Evolutionary conservation across 1,284 basidiomycete species (phyloP).

Genomic region (Pascua sp.): DNA sequence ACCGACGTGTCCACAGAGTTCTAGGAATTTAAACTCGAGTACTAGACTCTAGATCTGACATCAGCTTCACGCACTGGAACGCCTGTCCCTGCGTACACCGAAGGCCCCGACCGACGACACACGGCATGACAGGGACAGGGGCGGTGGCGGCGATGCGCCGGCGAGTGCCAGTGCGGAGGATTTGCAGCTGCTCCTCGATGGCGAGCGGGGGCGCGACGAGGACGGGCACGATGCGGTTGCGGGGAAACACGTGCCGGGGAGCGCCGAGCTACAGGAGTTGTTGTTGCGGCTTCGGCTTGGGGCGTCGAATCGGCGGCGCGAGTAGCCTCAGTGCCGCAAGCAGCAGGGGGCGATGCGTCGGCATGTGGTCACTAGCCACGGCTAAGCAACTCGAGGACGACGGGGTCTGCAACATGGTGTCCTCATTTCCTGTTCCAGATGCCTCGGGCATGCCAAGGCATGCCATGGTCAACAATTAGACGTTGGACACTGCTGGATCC

Average conservation of each 20-base stretch:
- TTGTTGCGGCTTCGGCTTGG: constrained; percentile 23
- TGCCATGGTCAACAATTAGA: too few species aligned
- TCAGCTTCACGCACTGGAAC: constrained; percentile 39
- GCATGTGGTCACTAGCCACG: neutral
- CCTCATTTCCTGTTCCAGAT: too few species aligned
- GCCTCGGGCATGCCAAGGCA: too few species aligned
- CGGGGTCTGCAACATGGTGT: too few species aligned
- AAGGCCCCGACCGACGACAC: constrained; percentile 1
- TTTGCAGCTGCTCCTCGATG: constrained; percentile 26
- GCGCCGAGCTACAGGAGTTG: constrained; percentile 25
- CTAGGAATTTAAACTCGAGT: too few species aligned
- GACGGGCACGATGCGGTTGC: constrained; percentile 5
- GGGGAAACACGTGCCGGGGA: constrained; percentile 3
- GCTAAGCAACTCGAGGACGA: too few species aligned
- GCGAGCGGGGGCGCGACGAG: constrained; percentile 14
- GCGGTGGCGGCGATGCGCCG: too few species aligned
- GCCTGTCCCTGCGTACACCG: constrained; percentile 32
- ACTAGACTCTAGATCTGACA: neutral
- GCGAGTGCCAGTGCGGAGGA: constrained; percentile 14
- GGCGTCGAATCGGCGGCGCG: neutral
- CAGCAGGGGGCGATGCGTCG: neutral
- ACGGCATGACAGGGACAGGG: neutral
- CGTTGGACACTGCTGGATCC: too few species aligned
- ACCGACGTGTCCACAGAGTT: too few species aligned
- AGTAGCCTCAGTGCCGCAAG: neutral